phyloP scores from a whole-genome alignment of 495 filamentous ascomycete genomes.

The Penicillium crystallinum region DNA sequence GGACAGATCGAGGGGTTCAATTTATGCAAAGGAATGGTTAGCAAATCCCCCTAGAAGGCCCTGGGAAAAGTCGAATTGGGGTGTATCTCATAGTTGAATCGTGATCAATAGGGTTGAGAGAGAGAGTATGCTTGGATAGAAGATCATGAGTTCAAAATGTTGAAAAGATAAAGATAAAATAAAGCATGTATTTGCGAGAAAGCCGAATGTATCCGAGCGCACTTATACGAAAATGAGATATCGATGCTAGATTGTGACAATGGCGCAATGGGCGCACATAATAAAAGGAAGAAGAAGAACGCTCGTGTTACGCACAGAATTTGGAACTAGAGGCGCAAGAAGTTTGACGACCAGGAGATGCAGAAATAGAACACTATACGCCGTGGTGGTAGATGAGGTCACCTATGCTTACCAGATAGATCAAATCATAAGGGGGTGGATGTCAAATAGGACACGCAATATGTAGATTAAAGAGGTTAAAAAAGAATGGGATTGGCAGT shows the following conservation, averaged over 20 bases:
- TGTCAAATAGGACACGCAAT: constrained; percentile 7
- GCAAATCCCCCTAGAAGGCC: no score
- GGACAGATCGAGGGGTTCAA: no score
- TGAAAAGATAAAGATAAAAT: background rate
- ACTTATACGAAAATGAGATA: background rate
- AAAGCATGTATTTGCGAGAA: background rate
- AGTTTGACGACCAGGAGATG: constrained; percentile 7
- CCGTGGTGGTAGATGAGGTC: constrained; percentile 18
- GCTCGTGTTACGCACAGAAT: background rate
- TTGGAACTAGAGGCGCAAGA: background rate
- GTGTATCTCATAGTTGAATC: background rate
- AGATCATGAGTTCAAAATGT: background rate
- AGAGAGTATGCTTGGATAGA: background rate
- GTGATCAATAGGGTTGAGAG: no score
- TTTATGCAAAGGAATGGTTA: no score
- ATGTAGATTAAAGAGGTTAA: background rate
- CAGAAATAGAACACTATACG: constrained; percentile 19
- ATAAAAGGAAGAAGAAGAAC: background rate
- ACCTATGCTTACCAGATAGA: constrained; percentile 23
- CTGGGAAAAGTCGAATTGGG: background rate
- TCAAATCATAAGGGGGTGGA: constrained; percentile 12
- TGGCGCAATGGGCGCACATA: background rate
- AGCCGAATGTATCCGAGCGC: background rate
- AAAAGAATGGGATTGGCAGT: background rate
- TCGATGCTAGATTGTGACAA: background rate